Evolutionary conservation across 2,329 filamentous ascomycete species (phyloP).

Genomic region (Claviceps monticola): DNA sequence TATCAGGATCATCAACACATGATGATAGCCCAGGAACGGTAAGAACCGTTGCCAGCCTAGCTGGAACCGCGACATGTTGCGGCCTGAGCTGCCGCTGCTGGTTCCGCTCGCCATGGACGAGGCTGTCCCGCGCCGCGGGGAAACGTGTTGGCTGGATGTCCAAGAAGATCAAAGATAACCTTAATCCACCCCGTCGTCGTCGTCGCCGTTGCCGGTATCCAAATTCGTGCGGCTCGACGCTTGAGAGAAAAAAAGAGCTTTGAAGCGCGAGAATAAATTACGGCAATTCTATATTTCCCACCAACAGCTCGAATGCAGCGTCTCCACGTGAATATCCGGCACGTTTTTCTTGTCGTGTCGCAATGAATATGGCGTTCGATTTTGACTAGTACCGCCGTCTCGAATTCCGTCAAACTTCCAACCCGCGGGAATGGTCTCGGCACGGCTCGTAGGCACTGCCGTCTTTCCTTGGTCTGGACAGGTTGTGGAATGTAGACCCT

Average conservation of each 20-base stretch:
- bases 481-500: constrained; percentile 2
- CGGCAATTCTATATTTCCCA: too few species aligned
- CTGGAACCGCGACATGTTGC: constrained; percentile 25
- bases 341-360: not conserved
- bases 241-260: not conserved
- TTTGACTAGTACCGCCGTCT: not conserved
- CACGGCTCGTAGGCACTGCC: not conserved
- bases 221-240: not conserved
- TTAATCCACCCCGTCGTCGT: not conserved
- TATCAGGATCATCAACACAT: constrained; percentile 97
- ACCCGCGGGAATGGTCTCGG: constrained; percentile 1
- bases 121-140: too few species aligned
- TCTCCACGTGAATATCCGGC: not conserved
- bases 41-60: constrained; percentile 47
- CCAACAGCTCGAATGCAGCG: too few species aligned
- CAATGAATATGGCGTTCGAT: not conserved
- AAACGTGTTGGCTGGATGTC: not conserved
- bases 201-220: not conserved
- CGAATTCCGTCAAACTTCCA: not conserved
- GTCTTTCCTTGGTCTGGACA: not conserved
- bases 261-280: too few species aligned
- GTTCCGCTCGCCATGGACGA: constrained; percentile 10
- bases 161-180: not conserved
- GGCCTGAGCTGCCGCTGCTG: constrained; percentile 11
- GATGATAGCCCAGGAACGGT: constrained; percentile 58